Evolutionary conservation across 441 rosid genomes (phyloP).

Genomic region (Populus hybrid): DNA sequence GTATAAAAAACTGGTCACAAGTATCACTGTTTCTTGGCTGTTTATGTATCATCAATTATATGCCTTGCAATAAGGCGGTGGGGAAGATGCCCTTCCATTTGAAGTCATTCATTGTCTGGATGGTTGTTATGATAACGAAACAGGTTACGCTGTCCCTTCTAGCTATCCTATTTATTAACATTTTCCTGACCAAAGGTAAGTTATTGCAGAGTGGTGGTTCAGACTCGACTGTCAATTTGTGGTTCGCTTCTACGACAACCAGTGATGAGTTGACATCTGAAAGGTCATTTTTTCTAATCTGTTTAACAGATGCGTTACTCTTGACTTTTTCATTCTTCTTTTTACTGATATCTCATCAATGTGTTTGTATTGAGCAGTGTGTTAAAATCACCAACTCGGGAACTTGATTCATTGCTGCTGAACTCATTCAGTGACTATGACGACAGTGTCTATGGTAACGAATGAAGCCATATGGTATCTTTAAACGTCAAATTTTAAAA

Average conservation of each 20-base stretch:
- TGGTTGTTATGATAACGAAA: not conserved
- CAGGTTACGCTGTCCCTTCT: not conserved
- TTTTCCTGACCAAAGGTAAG: constrained; percentile 25
- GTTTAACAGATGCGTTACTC: not conserved
- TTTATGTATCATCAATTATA: not conserved
- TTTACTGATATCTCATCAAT: constrained; percentile 9
- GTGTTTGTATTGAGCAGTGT: constrained; percentile 36
- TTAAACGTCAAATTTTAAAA: not conserved
- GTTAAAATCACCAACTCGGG: constrained; percentile 40
- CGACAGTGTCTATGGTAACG: constrained; percentile 82
- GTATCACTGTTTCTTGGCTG: not conserved
- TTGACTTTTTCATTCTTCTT: constrained; percentile 1
- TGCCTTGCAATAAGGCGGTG: not conserved
- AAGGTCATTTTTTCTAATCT: constrained; percentile 36
- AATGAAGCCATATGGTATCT: constrained; percentile 14
- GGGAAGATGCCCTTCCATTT: not conserved
- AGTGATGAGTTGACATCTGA: constrained; percentile 42
- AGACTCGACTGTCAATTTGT: constrained; percentile 83
- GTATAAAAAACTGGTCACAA: too few species aligned
- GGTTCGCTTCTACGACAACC: constrained; percentile 59
- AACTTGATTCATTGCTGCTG: constrained; percentile 59
- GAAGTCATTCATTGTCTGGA: constrained; percentile 2
- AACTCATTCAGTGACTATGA: constrained; percentile 79
- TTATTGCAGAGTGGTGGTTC: constrained; percentile 84
- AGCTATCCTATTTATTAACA: not conserved